Conservation (phyloP, 2,329 filamentous ascomycete genomes). For the Alternaria sp. region DNA sequence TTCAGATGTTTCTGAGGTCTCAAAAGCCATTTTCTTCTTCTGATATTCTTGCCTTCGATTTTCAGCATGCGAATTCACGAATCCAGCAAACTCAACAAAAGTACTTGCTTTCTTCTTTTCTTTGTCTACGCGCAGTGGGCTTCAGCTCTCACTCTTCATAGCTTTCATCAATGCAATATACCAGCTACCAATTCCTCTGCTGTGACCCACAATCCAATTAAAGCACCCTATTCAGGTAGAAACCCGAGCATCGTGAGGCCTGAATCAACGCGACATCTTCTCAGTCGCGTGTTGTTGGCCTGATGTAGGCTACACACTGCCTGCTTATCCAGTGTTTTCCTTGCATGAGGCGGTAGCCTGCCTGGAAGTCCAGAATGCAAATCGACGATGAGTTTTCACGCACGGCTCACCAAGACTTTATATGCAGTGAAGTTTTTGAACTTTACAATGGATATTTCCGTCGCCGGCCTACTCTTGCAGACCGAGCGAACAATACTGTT, state of each 20-base stretch:
- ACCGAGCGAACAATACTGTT: neutral
- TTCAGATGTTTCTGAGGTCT: too few species aligned
- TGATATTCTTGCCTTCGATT: too few species aligned
- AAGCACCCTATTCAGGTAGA: neutral
- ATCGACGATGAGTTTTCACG: neutral
- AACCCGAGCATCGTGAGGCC: neutral
- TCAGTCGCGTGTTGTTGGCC: neutral
- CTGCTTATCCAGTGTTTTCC: neutral
- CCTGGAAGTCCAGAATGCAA: neutral
- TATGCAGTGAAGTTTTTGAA: neutral
- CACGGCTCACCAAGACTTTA: rapidly evolving
- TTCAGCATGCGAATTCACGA: too few species aligned
- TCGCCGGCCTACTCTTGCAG: neutral
- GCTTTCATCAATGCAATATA: neutral
- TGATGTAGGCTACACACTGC: neutral
- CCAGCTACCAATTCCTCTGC: neutral
- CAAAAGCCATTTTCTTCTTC: too few species aligned
- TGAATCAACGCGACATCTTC: neutral
- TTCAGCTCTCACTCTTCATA: neutral
- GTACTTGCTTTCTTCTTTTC: neutral
- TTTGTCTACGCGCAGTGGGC: neutral
- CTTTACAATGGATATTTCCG: neutral
- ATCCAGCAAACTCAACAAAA: too few species aligned
- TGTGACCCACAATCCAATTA: neutral
- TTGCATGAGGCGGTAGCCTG: rapidly evolving